Evolutionary conservation across 2,329 filamentous ascomycete genomes (phyloP), one percentile per base, ranked within the genome.

Genomic region (Phialemoniopsis sp.): DNA sequence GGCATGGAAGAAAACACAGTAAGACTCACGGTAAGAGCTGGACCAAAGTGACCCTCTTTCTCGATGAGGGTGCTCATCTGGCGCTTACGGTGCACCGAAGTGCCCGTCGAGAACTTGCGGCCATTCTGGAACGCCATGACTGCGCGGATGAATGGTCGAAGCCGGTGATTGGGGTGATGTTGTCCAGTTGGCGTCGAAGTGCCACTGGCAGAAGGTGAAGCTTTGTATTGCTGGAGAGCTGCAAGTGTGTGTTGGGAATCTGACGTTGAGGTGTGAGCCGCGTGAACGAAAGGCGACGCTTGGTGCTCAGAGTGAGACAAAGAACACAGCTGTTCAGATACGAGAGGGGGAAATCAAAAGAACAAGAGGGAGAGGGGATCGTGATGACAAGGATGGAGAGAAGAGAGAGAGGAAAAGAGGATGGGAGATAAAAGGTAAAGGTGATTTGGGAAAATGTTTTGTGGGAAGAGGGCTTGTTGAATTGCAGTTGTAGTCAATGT

Each of bases 51-150:
- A 30, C 66, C 65, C 40, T 66, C 59, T 43, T 62, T 62, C 47
- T 70, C 66, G 36, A 66, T 55, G 42, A 68, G 50, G 5, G 58
- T 59, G 54, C 66, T 71, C 65, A 72, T 69, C 51, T 64, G 60
- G 40, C 67, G 61, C 56, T 64, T 66, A 32, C 66, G 67, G 55
- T 72, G 65, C 51, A 57, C 56, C 43, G 68, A 70, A 46, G 65
- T 60, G 53, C 62, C 62, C 54, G 58, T 62, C 10, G 66, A 68
- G 54, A 71, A 71, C 52, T 60, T 61, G 49, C 64, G 67, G 7
- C 46, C 46, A 35, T 53, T 48, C 16, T 53, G 47, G 41, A 53
- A 50, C 41, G 51, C 45, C 53, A 56, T 56, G 46, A 46, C 41
- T 49, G 47, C 48, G 39, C 32, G 32, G 15, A 44, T 32, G 31